Conservation (phyloP, 2,329 filamentous ascomycete genomes). For the Trichoderma harzianum region DNA sequence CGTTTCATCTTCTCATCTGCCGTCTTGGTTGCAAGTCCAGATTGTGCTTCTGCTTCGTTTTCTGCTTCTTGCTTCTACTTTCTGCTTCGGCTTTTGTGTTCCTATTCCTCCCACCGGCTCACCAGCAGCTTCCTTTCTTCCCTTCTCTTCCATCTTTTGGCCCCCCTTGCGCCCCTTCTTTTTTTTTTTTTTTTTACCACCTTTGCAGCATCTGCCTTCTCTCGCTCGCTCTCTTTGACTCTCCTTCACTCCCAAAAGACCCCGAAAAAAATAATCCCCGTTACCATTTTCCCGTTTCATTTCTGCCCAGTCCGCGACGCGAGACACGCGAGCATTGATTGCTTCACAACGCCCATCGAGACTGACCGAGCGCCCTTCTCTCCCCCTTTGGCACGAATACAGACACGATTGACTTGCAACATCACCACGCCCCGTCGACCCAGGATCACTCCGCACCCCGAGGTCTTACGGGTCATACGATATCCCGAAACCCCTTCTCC, state of each 20-base stretch:
- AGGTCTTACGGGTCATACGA: conserved; percentile 18
- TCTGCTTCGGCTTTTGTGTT: neutral
- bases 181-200: neutral
- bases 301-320: conserved; percentile 19
- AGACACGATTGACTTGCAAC: conserved; percentile 96
- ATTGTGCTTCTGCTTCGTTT: neutral
- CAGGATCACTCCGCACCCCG: conserved; percentile 63
- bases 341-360: conserved; percentile 1
- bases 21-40: neutral
- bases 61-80: neutral
- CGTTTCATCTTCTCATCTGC: neutral
- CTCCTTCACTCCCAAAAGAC: neutral
- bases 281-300: neutral
- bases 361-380: conserved; percentile 22
- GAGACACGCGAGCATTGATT: conserved; percentile 18
- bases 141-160: conserved; percentile 6
- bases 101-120: neutral
- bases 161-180: conserved; percentile 7
- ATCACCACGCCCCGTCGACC: conserved; percentile 75
- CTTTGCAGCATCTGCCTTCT: neutral
- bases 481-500: conserved; percentile 45
- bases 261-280: neutral
- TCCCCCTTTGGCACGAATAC: conserved; percentile 9
- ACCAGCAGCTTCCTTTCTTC: neutral
- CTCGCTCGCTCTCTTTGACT: conserved; percentile 6